Conservation (phyloP, 2,329 filamentous ascomycete species). For the Trichoderma guizhouense region DNA sequence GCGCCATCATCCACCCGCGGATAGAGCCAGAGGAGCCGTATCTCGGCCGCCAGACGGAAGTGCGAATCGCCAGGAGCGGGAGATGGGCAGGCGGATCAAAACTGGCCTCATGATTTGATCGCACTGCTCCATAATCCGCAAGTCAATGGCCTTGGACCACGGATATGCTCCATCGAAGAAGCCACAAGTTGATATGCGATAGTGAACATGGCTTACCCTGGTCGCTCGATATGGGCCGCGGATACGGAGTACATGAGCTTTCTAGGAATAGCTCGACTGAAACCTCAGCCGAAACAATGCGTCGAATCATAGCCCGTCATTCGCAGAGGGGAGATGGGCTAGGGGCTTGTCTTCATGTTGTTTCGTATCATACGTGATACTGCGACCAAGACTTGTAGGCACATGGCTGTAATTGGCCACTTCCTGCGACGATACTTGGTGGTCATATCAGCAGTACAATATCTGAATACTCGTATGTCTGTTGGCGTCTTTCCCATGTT, state of each 20-base stretch:
- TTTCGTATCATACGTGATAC: not conserved
- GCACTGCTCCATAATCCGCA: not conserved
- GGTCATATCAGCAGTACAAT: too few species aligned
- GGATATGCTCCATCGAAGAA: not conserved
- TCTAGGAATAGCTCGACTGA: slow-evolving; percentile 1
- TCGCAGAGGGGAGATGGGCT: not conserved
- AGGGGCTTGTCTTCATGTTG: not conserved
- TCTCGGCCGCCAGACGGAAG: not conserved
- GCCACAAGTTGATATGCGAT: not conserved
- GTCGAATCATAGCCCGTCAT: not conserved
- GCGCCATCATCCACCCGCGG: not conserved
- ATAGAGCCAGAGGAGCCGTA: not conserved
- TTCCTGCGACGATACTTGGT: not conserved
- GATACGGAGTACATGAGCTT: not conserved
- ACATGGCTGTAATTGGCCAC: not conserved
- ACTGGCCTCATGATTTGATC: not conserved
- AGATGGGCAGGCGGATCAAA: not conserved
- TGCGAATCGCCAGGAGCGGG: not conserved
- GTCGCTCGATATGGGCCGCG: not conserved
- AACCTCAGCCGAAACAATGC: not conserved
- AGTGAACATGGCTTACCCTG: not conserved
- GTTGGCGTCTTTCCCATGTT: not conserved
- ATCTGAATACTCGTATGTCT: not conserved
- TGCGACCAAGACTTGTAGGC: not conserved
- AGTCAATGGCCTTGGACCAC: not conserved